A percentile compares a stretch with the other conserved stretches of the same genome.
These are phyloP conservation scores for Phlebiopsis gigantea DNA, from an alignment of 768 basidiomycete species.

Conservation along the genomic window DNA sequence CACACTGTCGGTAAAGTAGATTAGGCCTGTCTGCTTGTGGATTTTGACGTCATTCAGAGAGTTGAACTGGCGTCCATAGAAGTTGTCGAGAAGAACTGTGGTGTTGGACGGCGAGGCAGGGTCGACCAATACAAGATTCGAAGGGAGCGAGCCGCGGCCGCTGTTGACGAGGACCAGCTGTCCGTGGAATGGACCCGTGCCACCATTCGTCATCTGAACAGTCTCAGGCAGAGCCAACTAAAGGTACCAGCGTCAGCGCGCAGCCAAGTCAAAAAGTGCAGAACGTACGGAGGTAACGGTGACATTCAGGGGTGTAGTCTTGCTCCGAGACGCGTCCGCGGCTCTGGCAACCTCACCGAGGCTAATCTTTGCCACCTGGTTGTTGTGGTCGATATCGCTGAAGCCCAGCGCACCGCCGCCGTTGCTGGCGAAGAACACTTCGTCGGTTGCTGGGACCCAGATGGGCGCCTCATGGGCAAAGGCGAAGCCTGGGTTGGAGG, in stretches of 20 bases:
- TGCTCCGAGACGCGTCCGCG: constrained; percentile 26
- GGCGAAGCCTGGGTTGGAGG: constrained; percentile 54
- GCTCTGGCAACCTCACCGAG: constrained; percentile 49
- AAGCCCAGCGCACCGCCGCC: constrained; percentile 60
- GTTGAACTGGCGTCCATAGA: constrained; percentile 76
- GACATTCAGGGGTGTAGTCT: constrained; percentile 38
- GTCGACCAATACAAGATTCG: constrained; percentile 61
- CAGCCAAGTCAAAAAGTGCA: constrained; percentile 1
- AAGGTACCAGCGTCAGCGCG: too few relatives aligned
- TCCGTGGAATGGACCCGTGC: constrained; percentile 56
- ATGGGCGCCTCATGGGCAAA: constrained; percentile 80
- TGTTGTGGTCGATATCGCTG: constrained; percentile 61
- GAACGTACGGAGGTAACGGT: constrained; percentile 38
- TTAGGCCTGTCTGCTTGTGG: constrained; percentile 55
- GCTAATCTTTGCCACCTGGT: constrained; percentile 55
- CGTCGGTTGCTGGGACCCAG: constrained; percentile 60
- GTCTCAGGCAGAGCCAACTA: constrained; percentile 55
- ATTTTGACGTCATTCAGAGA: constrained; percentile 77
- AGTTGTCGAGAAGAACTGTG: constrained; percentile 73
- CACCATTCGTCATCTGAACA: constrained; percentile 68
- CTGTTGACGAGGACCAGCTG: constrained; percentile 59
- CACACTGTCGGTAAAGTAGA: constrained; percentile 78
- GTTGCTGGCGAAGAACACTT: constrained; percentile 69
- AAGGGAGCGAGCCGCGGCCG: constrained; percentile 57
- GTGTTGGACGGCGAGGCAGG: constrained; percentile 58